These are phyloP conservation scores for Aspergillus spinulosporus DNA, from an alignment of 2,329 filamentous ascomycete genomes.

Conservation along the genomic window DNA sequence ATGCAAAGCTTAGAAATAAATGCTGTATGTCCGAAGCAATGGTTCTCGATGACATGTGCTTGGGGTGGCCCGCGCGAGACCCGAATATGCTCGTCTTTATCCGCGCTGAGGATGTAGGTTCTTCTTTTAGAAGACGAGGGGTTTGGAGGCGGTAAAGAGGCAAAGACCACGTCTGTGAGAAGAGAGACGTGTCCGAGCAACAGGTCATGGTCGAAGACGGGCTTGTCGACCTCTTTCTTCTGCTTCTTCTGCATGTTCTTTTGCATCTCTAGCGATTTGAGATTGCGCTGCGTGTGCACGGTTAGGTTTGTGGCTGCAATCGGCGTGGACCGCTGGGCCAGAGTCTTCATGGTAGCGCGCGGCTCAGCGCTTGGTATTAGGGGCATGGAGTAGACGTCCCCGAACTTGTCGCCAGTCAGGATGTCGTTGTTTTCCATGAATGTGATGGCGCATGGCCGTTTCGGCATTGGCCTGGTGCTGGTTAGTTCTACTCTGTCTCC, in stretches of 20 bases:
- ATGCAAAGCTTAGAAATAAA: slow-evolving; percentile 79
- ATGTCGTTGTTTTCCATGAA: slow-evolving; percentile 72
- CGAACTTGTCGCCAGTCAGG: slow-evolving; percentile 89
- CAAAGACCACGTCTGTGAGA: slow-evolving; percentile 72
- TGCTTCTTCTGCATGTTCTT: slow-evolving; percentile 47
- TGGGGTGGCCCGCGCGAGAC: slow-evolving; percentile 80
- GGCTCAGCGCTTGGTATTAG: slow-evolving; percentile 53
- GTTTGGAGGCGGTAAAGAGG: slow-evolving; percentile 43
- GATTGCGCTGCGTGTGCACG: slow-evolving; percentile 63
- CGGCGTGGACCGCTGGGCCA: slow-evolving; percentile 42
- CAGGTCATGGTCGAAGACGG: slow-evolving; percentile 70
- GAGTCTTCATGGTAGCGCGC: slow-evolving; percentile 37
- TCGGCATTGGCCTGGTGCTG: slow-evolving; percentile 71
- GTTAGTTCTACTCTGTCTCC: slow-evolving; percentile 9
- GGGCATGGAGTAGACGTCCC: slow-evolving; percentile 89
- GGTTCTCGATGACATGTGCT: slow-evolving; percentile 82
- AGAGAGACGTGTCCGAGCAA: slow-evolving; percentile 93
- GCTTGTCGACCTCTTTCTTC: slow-evolving; percentile 46
- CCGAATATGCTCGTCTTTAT: slow-evolving; percentile 82
- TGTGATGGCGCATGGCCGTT: slow-evolving; percentile 76
- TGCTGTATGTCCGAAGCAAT: slow-evolving; percentile 82
- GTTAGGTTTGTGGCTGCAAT: slow-evolving; percentile 60
- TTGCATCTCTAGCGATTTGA: slow-evolving; percentile 59
- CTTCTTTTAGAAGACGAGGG: slow-evolving; percentile 48
- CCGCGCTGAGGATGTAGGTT: slow-evolving; percentile 65